Evolutionary conservation across 1,139 yeast genomes (phyloP).

Genomic region (Citeromyces hawaiiensis): DNA sequence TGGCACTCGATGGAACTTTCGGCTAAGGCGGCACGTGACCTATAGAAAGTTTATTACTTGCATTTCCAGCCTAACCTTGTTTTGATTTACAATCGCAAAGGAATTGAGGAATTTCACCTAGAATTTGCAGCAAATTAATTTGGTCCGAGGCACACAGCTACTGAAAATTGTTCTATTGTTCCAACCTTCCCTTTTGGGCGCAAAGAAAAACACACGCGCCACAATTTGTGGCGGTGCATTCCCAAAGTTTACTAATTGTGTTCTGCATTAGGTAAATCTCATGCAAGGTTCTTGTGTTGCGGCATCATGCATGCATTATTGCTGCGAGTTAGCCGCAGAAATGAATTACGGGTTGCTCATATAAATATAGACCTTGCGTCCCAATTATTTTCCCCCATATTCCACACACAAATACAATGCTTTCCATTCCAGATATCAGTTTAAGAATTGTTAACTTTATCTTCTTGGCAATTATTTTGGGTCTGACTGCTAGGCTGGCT

Average conservation of each 20-base stretch:
- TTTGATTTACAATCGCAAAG: too few species aligned
- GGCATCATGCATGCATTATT: neutral
- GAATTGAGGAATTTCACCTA: neutral
- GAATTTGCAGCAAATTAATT: neutral
- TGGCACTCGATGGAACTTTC: neutral
- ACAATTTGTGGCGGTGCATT: neutral
- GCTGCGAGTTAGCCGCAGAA: constrained; percentile 2
- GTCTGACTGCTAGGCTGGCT: constrained; percentile 76
- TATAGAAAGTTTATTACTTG: neutral
- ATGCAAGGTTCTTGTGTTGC: neutral
- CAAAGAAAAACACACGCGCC: neutral
- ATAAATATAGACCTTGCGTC: constrained; percentile 1
- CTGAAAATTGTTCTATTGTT: neutral
- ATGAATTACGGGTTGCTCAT: neutral
- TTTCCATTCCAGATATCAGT: constrained; percentile 62
- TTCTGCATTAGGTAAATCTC: neutral
- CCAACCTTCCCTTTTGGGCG: neutral
- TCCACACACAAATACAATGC: constrained; percentile 12
- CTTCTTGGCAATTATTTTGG: constrained; percentile 66
- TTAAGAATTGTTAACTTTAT: constrained; percentile 65
- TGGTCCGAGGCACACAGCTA: neutral
- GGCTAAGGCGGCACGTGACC: neutral
- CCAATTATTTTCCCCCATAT: neutral
- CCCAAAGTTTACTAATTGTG: neutral
- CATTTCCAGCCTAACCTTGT: neutral